A percentile compares a stretch with the other conserved stretches of the same genome.
phyloP scores from a whole-genome alignment of 2,329 filamentous ascomycete species.

The Fusarium sp. region DNA sequence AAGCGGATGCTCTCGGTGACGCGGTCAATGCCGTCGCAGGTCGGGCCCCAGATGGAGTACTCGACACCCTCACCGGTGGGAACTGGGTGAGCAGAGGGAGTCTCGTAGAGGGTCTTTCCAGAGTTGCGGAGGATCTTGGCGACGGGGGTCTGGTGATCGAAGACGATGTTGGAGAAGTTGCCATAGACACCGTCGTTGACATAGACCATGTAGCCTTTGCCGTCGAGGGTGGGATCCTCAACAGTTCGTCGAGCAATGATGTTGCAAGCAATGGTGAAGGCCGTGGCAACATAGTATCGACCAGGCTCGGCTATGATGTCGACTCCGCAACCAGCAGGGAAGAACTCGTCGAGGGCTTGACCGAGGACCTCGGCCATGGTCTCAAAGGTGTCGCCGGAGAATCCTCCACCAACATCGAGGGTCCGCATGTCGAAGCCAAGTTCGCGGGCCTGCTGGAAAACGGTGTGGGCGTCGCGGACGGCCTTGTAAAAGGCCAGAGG shows the following conservation, averaged over 20 bases:
- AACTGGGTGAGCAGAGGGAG: conserved; percentile 57
- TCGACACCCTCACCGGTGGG: conserved; percentile 65
- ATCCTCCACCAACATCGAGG: conserved; percentile 93
- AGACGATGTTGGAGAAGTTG: conserved; percentile 99
- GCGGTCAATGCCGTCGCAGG: conserved; percentile 96
- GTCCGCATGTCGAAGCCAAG: conserved; percentile 84
- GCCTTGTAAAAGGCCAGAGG: conserved; percentile 91
- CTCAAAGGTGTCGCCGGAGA: conserved; percentile 90
- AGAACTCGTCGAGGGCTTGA: conserved; percentile 83
- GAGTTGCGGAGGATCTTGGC: conserved; percentile 78
- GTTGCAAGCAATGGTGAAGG: conserved; percentile 94
- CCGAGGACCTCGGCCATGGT: conserved; percentile 83
- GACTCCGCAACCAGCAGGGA: conserved; percentile 74
- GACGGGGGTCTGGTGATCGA: conserved; percentile 92
- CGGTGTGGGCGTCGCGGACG: conserved; percentile 83
- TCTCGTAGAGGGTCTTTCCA: conserved; percentile 65
- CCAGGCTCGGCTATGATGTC: conserved; percentile 95
- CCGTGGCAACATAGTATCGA: conserved; percentile 91
- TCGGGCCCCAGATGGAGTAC: conserved; percentile 98
- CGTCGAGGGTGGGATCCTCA: conserved; percentile 69
- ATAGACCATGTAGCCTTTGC: conserved; percentile 92
- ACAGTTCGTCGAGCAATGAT: conserved; percentile 95
- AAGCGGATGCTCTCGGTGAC: conserved; percentile 85
- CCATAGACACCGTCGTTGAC: conserved; percentile 97
- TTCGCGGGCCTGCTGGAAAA: conserved; percentile 83